Percentiles rank a stretch among this genome's conserved stretches.
These are phyloP conservation scores for Hypoxylon lienhwacheense DNA, from an alignment of 495 filamentous ascomycete genomes.

Conservation along the genomic window DNA sequence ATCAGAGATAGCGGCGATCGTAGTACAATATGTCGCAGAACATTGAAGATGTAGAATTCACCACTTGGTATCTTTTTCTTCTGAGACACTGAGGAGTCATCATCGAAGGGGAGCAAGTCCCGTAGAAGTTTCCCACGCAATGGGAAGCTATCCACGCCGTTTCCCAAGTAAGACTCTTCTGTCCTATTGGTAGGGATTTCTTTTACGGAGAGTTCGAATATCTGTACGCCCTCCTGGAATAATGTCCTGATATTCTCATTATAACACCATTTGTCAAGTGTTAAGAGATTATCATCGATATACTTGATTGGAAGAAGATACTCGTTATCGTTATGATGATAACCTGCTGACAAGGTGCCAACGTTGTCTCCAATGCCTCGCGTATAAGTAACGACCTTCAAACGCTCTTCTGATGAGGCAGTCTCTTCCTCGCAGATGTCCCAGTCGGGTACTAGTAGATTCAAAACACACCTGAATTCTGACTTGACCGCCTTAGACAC, in stretches of 20 bases:
- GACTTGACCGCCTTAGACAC: conserved; percentile 3
- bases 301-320: conserved; percentile 17
- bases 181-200: not conserved
- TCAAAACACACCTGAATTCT: conserved; percentile 19
- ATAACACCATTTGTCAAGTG: conserved; percentile 5
- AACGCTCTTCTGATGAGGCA: not conserved
- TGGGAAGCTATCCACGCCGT: conserved; percentile 9
- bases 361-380: not conserved
- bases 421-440: conserved; percentile 9
- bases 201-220: conserved; percentile 20
- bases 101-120: conserved; percentile 33
- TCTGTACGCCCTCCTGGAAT: conserved; percentile 23
- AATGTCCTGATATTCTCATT: conserved; percentile 15
- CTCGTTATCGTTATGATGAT: conserved; percentile 8
- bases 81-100: conserved; percentile 4
- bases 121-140: conserved; percentile 8
- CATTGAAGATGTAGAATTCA: conserved; percentile 6
- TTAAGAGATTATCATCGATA: conserved; percentile 2
- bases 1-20: conserved; percentile 28
- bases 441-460: conserved; percentile 35
- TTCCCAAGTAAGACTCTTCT: not conserved
- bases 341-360: conserved; percentile 4
- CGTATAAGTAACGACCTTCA: conserved; percentile 25
- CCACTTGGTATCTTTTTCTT: conserved; percentile 7
- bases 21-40: conserved; percentile 31